Percentiles rank a stretch among this genome's conserved stretches.
Conservation (phyloP, 1,284 basidiomycete genomes). For the Pholiota adiposa region DNA sequence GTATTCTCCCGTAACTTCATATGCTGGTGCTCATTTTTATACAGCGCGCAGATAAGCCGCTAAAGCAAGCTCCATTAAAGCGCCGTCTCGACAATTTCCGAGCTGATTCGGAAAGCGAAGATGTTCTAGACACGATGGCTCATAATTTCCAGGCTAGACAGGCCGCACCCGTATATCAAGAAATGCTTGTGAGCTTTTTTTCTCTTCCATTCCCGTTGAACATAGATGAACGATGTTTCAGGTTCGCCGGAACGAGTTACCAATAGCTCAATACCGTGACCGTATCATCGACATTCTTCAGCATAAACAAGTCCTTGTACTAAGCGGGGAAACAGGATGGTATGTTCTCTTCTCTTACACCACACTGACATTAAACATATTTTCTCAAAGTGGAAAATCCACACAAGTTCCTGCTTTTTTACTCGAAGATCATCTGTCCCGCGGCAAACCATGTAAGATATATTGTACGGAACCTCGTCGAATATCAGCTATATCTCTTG, state of each 20-base stretch:
- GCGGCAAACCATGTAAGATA: slow-evolving; percentile 88
- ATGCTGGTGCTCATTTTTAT: slow-evolving; percentile 10
- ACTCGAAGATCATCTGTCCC: slow-evolving; percentile 87
- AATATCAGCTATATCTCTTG: slow-evolving; percentile 97
- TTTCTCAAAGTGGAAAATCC: slow-evolving; percentile 82
- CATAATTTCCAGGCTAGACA: slow-evolving; percentile 65
- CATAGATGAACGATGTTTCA: slow-evolving; percentile 32
- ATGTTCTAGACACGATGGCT: slow-evolving; percentile 53
- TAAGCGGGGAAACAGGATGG: slow-evolving; percentile 99
- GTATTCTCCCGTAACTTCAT: not conserved
- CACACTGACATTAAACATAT: not conserved
- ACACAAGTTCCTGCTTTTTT: slow-evolving; percentile 97
- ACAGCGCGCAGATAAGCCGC: slow-evolving; percentile 32
- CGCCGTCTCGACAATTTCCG: not conserved
- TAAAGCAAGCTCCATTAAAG: slow-evolving; percentile 29
- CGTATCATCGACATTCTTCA: slow-evolving; percentile 79
- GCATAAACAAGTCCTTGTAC: slow-evolving; percentile 85
- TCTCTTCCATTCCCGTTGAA: not conserved
- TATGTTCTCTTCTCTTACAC: slow-evolving; percentile 34
- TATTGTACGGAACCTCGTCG: slow-evolving; percentile 96
- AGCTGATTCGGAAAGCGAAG: slow-evolving; percentile 20
- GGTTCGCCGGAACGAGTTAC: slow-evolving; percentile 77
- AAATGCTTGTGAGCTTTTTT: slow-evolving; percentile 76
- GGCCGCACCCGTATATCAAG: slow-evolving; percentile 72
- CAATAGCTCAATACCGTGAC: slow-evolving; percentile 87